Evolutionary conservation across 192 early-diverging fungal species (phyloP).

Genomic region (Dissophora ornata): DNA sequence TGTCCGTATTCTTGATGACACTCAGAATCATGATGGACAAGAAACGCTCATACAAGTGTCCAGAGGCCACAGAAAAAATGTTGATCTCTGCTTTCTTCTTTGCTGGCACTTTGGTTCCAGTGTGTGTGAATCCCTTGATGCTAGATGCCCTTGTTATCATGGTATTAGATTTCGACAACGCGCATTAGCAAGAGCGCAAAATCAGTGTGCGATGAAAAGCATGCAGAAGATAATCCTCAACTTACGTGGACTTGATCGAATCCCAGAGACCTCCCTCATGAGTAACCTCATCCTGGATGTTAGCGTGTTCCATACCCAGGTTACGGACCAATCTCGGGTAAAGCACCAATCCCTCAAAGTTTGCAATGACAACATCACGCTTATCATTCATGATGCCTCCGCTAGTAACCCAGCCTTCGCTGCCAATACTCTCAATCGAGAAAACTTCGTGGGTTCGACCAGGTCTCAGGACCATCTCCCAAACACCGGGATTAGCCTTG

Average conservation of each 20-base stretch:
- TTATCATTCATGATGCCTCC: constrained; percentile 58
- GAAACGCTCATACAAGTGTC: constrained; percentile 98
- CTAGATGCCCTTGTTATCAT: not conserved
- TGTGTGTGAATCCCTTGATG: constrained; percentile 38
- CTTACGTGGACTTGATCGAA: constrained; percentile 69
- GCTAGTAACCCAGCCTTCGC: constrained; percentile 57
- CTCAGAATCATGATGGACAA: constrained; percentile 96
- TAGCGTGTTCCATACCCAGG: constrained; percentile 76
- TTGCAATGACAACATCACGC: constrained; percentile 71
- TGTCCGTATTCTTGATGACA: constrained; percentile 89
- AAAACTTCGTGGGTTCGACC: constrained; percentile 88
- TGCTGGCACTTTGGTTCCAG: constrained; percentile 8
- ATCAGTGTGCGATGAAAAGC: too few species aligned
- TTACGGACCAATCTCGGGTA: constrained; percentile 86
- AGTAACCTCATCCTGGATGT: constrained; percentile 28
- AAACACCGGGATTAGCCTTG: constrained; percentile 92
- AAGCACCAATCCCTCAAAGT: constrained; percentile 85
- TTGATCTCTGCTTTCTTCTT: constrained; percentile 77
- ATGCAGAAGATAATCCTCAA: not conserved
- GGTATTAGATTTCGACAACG: too few species aligned
- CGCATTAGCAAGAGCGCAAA: constrained; percentile 2
- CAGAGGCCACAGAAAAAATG: constrained; percentile 98
- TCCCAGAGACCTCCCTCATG: constrained; percentile 65
- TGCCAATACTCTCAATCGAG: constrained; percentile 72
- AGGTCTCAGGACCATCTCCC: constrained; percentile 80